Evolutionary conservation across 2,329 filamentous ascomycete species (phyloP), one percentile per base, ranked within the genome.

Genomic region (Ophiocordyceps camponoti-saundersi): DNA sequence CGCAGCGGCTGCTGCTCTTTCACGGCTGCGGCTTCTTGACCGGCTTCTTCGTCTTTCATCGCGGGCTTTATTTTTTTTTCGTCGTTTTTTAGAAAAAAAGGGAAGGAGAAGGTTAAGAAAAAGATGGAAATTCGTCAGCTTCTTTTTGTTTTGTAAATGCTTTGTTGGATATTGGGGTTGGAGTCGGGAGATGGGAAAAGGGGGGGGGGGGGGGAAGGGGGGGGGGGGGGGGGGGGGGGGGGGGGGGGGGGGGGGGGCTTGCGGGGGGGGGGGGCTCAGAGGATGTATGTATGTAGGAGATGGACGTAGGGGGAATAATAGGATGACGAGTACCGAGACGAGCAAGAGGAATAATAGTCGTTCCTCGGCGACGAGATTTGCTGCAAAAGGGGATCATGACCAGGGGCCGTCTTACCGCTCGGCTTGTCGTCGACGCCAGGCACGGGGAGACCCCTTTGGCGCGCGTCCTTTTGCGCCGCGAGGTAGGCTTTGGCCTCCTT

Each of bases 401-500:
- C 26, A 29, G 26, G 26, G 26, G 26, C 30, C 16, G 15, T 43
- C 48, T 43, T 22, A 42, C 47, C 47, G 46, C 34, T 42, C 6
- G 44, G 16, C 50, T 66, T 69, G 52, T 76, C 73, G 46, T 76
- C 71, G n/a, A 76, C 63, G n/a, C 73, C 72, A 0, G 74, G 73
- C 20, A 77, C 61, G 1, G 75, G 73, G 40, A 77, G 58, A 10
- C 75, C 75, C 56, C 79, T 79, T 44, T 70, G 69, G 29, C 73
- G 68, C 30, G 77, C 76, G 52, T 79, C 75, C 50, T 74, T 72
- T 53, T 79, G 75, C 3, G 75, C 75, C 7, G 75, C 75, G 36
- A 80, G 63, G 53, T 80, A 81, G 5, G 75, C 75, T 57, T 79
- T 80, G 39, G 78, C 78, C 59, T 80, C 77, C 51, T 71, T 71